Conservation (phyloP, 2,329 filamentous ascomycete genomes). For the Colletotrichum echinochloae region DNA sequence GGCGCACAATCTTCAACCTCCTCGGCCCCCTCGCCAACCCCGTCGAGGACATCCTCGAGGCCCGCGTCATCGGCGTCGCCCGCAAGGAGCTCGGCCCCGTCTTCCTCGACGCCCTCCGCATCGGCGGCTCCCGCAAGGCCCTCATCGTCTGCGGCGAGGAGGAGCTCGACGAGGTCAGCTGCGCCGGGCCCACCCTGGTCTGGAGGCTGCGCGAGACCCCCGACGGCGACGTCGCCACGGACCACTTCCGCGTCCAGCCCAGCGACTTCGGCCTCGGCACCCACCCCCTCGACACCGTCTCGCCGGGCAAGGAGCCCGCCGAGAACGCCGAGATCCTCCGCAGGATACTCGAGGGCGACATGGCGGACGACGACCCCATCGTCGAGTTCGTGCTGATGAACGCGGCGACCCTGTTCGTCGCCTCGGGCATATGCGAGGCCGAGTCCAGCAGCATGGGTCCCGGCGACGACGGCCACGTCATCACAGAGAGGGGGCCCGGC, state of each 20-base stretch:
- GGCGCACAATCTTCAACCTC: conserved; percentile 97
- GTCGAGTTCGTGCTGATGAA: conserved; percentile 96
- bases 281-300: conserved; percentile 82
- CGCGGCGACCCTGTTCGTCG: conserved; percentile 87
- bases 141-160: conserved; percentile 94
- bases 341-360: conserved; percentile 78
- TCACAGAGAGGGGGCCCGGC: conserved; percentile 85
- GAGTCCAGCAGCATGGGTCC: conserved; percentile 83
- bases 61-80: conserved; percentile 92
- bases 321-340: conserved; percentile 90
- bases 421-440: conserved; percentile 87
- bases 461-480: conserved; percentile 83
- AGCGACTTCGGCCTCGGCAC: conserved; percentile 86
- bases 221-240: conserved; percentile 64
- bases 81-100: conserved; percentile 87
- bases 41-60: conserved; percentile 85
- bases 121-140: conserved; percentile 83
- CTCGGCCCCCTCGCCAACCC: conserved; percentile 94
- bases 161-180: conserved; percentile 95
- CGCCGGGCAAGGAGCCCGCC: conserved; percentile 84
- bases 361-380: conserved; percentile 83
- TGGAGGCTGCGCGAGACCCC: conserved; percentile 74
- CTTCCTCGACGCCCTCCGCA: conserved; percentile 85
- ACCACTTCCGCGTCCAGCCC: conserved; percentile 83
- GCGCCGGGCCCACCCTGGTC: conserved; percentile 88